These are phyloP conservation scores for Metschnikowia baotianmanensis DNA, from an alignment of 805 yeast species.

Conservation along the genomic window DNA sequence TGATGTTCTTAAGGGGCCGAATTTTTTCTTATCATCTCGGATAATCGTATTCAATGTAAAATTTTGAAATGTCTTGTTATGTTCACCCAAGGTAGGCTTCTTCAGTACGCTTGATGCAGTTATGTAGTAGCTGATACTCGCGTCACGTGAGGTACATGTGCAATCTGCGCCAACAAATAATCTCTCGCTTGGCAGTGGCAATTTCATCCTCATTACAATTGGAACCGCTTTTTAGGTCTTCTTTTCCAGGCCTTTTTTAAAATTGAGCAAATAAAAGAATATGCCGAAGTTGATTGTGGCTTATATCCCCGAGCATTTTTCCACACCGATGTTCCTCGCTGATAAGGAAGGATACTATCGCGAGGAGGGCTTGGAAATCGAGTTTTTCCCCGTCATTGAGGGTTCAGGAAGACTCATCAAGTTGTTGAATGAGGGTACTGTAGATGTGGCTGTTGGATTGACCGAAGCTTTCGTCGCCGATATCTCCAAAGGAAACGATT, in stretches of 20 bases:
- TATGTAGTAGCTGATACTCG: no score
- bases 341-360: slow-evolving; percentile 53
- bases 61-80: no score
- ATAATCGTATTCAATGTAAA: no score
- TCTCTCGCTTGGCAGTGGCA: no score
- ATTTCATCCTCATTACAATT: no score
- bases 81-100: no score
- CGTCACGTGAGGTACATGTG: no score
- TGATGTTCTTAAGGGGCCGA: no score
- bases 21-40: no score
- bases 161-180: no score
- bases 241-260: neutral
- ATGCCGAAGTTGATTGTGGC: slow-evolving; percentile 51
- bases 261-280: neutral
- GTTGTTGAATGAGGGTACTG: slow-evolving; percentile 56
- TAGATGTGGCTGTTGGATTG: slow-evolving; percentile 82
- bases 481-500: slow-evolving; percentile 63
- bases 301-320: slow-evolving; percentile 87
- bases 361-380: slow-evolving; percentile 50
- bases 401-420: slow-evolving; percentile 89
- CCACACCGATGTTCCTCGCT: slow-evolving; percentile 82
- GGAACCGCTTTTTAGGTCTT: no score
- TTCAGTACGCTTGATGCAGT: no score
- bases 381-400: slow-evolving; percentile 69
- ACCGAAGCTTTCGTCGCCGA: slow-evolving; percentile 92